Conservation (phyloP, 106 monocot genomes). For the Dioscorea dumetorum region DNA sequence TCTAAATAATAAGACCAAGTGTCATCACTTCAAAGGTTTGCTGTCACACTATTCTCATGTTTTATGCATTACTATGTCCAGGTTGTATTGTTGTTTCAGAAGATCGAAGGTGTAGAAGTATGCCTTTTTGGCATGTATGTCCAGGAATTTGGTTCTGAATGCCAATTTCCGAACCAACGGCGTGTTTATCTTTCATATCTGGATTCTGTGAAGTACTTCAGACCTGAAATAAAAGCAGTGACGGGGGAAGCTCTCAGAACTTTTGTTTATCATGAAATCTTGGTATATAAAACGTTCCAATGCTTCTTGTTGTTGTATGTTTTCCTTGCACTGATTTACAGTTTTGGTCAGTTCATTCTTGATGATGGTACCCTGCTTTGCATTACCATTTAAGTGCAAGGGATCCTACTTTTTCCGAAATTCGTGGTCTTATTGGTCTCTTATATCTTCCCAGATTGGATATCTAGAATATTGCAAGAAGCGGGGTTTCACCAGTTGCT, state of each 20-base stretch:
- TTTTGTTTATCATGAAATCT: slow-evolving; percentile 98
- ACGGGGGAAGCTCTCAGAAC: slow-evolving; percentile 93
- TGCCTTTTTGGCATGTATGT: slow-evolving; percentile 99
- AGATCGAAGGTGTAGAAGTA: slow-evolving; percentile 99
- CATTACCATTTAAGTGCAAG: too few species aligned
- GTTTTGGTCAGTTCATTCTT: too few species aligned
- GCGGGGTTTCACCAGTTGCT: slow-evolving; percentile 96
- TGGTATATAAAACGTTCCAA: slow-evolving; percentile 38
- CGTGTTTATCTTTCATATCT: slow-evolving; percentile 97
- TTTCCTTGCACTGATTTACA: too few species aligned
- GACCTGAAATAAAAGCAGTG: slow-evolving; percentile 86
- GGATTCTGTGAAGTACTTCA: slow-evolving; percentile 98
- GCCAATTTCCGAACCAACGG: slow-evolving; percentile 80
- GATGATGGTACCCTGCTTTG: too few species aligned
- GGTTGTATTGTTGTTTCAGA: slow-evolving; percentile 95
- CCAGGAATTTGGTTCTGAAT: slow-evolving; percentile 98
- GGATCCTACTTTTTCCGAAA: not conserved
- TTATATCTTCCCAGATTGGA: slow-evolving; percentile 59
- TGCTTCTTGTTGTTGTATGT: not conserved
- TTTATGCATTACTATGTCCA: slow-evolving; percentile 23
- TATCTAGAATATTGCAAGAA: slow-evolving; percentile 99
- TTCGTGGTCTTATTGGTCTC: not conserved
- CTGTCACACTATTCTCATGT: too few species aligned
- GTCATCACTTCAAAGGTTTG: too few species aligned
- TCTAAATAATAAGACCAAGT: too few species aligned